phyloP scores from a whole-genome alignment of 768 basidiomycete genomes.

The Rickenella mellea region DNA sequence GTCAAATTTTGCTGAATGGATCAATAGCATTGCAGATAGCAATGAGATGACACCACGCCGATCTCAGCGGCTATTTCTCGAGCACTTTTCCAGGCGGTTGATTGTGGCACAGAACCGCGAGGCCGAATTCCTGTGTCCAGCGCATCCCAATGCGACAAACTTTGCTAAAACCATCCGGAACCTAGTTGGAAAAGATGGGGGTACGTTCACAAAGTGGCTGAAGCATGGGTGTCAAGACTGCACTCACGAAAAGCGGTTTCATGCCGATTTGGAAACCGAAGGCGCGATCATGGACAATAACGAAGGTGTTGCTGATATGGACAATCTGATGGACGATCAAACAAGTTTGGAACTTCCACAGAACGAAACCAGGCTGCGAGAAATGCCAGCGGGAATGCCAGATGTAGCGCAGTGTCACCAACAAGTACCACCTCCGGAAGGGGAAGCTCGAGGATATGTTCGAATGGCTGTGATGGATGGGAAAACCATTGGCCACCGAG shows the following conservation, averaged over 20 bases:
- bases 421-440: conserved; percentile 1
- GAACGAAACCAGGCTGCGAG: too few relatives aligned
- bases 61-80: conserved; percentile 18
- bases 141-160: conserved; percentile 9
- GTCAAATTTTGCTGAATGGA: conserved; percentile 19
- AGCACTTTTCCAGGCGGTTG: conserved; percentile 17
- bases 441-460: conserved; percentile 13
- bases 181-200: conserved; percentile 11
- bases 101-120: conserved; percentile 10
- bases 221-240: conserved; percentile 13
- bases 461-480: conserved; percentile 26
- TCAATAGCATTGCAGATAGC: conserved; percentile 10
- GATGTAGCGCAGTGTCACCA: too few relatives aligned
- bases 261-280: conserved; percentile 8
- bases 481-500: conserved; percentile 17
- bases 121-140: conserved; percentile 5
- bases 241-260: conserved; percentile 16
- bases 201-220: conserved; percentile 7
- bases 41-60: conserved; percentile 13
- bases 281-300: conserved; percentile 4
- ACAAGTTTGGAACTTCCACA: too few relatives aligned
- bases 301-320: too few relatives aligned
- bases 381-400: too few relatives aligned
- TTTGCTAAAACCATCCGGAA: conserved; percentile 7
- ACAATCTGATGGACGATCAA: too few relatives aligned